Evolutionary conservation across 805 yeast species (phyloP).

Genomic region (Wickerhamiella alocasiicola): DNA sequence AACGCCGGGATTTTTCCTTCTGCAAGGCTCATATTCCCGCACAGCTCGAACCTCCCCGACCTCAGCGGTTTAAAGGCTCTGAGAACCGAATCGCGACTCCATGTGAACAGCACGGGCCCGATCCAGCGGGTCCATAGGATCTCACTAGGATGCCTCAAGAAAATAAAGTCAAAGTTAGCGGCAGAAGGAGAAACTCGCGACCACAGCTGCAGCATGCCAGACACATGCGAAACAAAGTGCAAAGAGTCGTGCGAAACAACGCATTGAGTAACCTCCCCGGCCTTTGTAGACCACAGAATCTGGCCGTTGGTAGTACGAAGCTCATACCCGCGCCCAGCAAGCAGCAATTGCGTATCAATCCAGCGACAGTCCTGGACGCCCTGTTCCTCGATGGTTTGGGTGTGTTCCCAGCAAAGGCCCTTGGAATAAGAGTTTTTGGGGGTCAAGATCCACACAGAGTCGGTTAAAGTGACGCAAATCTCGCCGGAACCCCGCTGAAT

Average conservation of each 20-base stretch:
- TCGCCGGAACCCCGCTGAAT: constrained; percentile 48
- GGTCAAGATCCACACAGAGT: constrained; percentile 19
- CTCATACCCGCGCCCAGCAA: constrained; percentile 29
- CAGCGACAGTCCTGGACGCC: constrained; percentile 40
- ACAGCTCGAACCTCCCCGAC: background rate
- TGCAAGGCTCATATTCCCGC: background rate
- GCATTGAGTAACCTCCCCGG: background rate
- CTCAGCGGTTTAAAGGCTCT: constrained; percentile 33
- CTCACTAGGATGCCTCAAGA: constrained; percentile 50
- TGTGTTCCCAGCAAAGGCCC: constrained; percentile 13
- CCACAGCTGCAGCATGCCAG: constrained; percentile 67
- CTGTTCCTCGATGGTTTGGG: background rate
- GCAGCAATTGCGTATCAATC: constrained; percentile 47
- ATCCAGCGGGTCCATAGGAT: constrained; percentile 52
- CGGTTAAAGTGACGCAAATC: constrained; percentile 23
- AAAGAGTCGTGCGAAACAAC: constrained; percentile 53
- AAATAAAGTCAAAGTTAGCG: constrained; percentile 54
- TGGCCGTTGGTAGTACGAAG: background rate
- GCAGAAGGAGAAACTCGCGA: constrained; percentile 55
- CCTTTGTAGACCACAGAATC: background rate
- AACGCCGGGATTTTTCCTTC: background rate
- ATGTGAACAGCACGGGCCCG: constrained; percentile 48
- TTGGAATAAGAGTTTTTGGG: constrained; percentile 19
- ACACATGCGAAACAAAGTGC: constrained; percentile 53
- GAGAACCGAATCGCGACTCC: constrained; percentile 45